These are phyloP conservation scores for Pseudozyma hubeiensis DNA, from an alignment of 1,284 basidiomycete genomes.

Conservation along the genomic window DNA sequence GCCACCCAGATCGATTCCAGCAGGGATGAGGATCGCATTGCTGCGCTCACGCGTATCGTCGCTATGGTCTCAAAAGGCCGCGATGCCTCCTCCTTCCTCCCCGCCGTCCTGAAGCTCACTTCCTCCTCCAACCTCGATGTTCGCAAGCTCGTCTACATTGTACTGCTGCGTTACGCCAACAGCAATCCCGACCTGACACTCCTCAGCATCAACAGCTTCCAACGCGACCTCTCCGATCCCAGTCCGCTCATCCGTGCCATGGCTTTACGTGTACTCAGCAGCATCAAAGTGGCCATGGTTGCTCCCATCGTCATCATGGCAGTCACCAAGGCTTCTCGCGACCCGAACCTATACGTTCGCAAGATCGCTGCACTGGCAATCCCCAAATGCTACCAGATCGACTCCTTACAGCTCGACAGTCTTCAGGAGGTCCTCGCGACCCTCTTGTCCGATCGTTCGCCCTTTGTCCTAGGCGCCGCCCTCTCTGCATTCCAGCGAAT, in stretches of 20 bases:
- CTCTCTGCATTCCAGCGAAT: conserved; percentile 78
- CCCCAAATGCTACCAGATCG: conserved; percentile 78
- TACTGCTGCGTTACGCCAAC: conserved; percentile 87
- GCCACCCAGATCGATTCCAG: conserved; percentile 59
- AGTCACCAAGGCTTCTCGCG: conserved; percentile 88
- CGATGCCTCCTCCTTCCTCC: conserved; percentile 83
- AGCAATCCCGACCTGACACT: conserved; percentile 85
- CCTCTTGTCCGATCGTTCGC: conserved; percentile 83
- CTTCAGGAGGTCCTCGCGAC: conserved; percentile 80
- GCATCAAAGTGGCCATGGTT: conserved; percentile 88
- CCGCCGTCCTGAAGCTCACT: conserved; percentile 64
- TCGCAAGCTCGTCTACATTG: conserved; percentile 96
- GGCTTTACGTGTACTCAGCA: conserved; percentile 91
- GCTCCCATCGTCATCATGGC: conserved; percentile 86
- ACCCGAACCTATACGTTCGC: conserved; percentile 91
- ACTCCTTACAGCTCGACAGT: conserved; percentile 76
- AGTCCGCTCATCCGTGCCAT: conserved; percentile 88
- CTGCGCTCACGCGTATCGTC: conserved; percentile 61
- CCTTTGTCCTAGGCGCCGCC: conserved; percentile 87
- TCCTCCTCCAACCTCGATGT: conserved; percentile 78
- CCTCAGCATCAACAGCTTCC: conserved; percentile 97
- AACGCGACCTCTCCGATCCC: conserved; percentile 91
- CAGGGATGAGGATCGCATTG: conserved; percentile 59
- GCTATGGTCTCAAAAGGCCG: conserved; percentile 87
- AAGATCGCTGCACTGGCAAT: conserved; percentile 90